These are phyloP conservation scores for Sanghuangporus baumii DNA, from an alignment of 1,284 basidiomycete genomes.

Conservation along the genomic window DNA sequence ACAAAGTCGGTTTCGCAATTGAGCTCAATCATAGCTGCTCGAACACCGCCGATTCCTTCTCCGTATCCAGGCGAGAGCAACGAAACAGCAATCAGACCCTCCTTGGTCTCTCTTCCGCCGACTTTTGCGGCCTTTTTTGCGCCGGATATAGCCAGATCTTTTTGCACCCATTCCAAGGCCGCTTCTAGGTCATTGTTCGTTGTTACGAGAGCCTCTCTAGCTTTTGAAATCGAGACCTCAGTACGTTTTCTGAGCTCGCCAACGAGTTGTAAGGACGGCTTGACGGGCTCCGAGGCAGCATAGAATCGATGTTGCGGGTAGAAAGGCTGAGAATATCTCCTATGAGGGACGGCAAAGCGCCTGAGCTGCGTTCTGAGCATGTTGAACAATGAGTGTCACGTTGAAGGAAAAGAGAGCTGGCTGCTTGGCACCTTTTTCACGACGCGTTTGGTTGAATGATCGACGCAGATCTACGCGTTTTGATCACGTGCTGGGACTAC, in stretches of 20 bases:
- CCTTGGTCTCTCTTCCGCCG: slow-evolving; percentile 61
- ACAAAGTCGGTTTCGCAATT: slow-evolving; percentile 99
- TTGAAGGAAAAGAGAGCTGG: neutral
- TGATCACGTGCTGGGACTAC: neutral
- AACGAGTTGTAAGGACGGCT: slow-evolving; percentile 69
- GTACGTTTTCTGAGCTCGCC: slow-evolving; percentile 80
- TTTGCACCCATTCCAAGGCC: slow-evolving; percentile 79
- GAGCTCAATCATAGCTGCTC: slow-evolving; percentile 86
- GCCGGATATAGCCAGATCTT: slow-evolving; percentile 66
- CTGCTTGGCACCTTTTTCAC: neutral
- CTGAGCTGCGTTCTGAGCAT: slow-evolving; percentile 14
- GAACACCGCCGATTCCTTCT: slow-evolving; percentile 42
- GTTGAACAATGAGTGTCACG: too few relatives aligned
- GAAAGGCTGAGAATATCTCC: neutral
- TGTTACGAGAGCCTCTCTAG: slow-evolving; percentile 79
- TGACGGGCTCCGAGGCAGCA: slow-evolving; percentile 33
- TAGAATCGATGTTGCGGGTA: slow-evolving; percentile 28
- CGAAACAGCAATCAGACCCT: slow-evolving; percentile 77
- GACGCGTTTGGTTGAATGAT: slow-evolving; percentile 2
- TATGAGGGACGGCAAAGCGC: neutral
- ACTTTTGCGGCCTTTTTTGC: slow-evolving; percentile 84
- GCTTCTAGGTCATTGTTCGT: slow-evolving; percentile 69
- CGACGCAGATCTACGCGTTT: slow-evolving; percentile 1
- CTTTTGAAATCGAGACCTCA: slow-evolving; percentile 81
- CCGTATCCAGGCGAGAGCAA: slow-evolving; percentile 56